A percentile compares a stretch with the other conserved stretches of the same genome.
These are phyloP conservation scores for Encephalitozoon intestinalis DNA, from an alignment of 371 early-diverging fungal species.

Conservation along the genomic window DNA sequence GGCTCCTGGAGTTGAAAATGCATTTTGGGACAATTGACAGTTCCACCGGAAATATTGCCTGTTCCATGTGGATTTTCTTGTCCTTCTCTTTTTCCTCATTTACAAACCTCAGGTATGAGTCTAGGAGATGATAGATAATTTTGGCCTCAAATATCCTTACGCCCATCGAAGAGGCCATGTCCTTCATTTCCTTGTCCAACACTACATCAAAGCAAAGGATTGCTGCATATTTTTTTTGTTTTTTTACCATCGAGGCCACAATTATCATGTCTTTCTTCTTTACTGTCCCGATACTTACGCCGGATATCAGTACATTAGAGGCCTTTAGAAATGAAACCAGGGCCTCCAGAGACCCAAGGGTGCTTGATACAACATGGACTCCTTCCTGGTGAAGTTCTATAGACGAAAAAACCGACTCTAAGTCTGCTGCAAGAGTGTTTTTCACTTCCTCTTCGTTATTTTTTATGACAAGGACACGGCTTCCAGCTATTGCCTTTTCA, in stretches of 20 bases:
- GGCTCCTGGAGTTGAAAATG: slow-evolving; percentile 86
- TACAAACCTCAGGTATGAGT: slow-evolving; percentile 76
- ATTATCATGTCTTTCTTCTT: slow-evolving; percentile 92
- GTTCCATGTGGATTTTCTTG: slow-evolving; percentile 73
- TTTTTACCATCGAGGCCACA: slow-evolving; percentile 79
- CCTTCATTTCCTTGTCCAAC: slow-evolving; percentile 84
- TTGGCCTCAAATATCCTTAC: slow-evolving; percentile 88
- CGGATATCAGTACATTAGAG: slow-evolving; percentile 86
- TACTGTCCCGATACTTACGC: slow-evolving; percentile 92
- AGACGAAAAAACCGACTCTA: slow-evolving; percentile 39
- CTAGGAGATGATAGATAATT: slow-evolving; percentile 97
- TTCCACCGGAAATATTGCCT: slow-evolving; percentile 88
- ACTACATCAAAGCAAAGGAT: slow-evolving; percentile 97
- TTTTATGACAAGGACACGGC: slow-evolving; percentile 78
- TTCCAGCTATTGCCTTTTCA: slow-evolving; percentile 95
- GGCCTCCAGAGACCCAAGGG: slow-evolving; percentile 96
- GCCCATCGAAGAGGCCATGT: slow-evolving; percentile 78
- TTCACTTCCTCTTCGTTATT: slow-evolving; percentile 84
- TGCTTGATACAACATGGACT: slow-evolving; percentile 96
- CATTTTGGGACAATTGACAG: slow-evolving; percentile 83
- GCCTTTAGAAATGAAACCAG: slow-evolving; percentile 82
- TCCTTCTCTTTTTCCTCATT: slow-evolving; percentile 69
- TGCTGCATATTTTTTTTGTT: slow-evolving; percentile 74
- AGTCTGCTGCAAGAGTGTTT: slow-evolving; percentile 72
- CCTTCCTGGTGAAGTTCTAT: slow-evolving; percentile 63